Evolutionary conservation across 257 asterid genomes (phyloP).

Genomic region (Primulina huaijiensis): DNA sequence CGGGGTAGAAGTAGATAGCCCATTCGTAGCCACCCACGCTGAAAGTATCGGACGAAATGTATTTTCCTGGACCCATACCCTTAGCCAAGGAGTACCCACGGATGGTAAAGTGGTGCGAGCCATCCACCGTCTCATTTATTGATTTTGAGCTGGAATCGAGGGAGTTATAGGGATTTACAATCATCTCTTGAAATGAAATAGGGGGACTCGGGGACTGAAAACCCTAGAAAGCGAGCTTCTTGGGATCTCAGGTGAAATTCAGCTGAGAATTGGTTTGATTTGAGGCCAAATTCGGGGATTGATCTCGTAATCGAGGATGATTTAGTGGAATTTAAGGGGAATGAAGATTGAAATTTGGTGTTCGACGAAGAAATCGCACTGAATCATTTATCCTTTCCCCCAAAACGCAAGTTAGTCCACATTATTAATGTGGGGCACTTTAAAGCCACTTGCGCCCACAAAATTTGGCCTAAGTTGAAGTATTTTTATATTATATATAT

Average conservation of each 20-base stretch:
- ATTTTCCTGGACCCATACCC: slow-evolving; percentile 82
- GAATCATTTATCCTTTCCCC: not conserved
- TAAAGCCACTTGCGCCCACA: no score
- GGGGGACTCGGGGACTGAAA: slow-evolving; percentile 12
- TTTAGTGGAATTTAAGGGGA: not conserved
- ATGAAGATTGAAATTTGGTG: not conserved
- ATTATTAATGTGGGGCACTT: not conserved
- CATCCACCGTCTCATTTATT: slow-evolving; percentile 78
- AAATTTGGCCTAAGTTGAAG: no score
- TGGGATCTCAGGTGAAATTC: not conserved
- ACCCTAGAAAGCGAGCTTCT: slow-evolving; percentile 28
- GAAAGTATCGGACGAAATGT: slow-evolving; percentile 69
- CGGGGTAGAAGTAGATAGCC: slow-evolving; percentile 88
- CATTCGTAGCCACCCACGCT: slow-evolving; percentile 78
- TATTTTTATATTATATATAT: no score
- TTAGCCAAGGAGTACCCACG: slow-evolving; percentile 83
- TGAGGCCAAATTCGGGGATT: not conserved
- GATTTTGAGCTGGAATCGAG: slow-evolving; percentile 61
- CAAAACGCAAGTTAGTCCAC: not conserved
- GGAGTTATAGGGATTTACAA: slow-evolving; percentile 33
- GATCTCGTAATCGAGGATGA: not conserved
- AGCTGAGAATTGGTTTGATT: not conserved
- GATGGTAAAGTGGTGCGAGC: slow-evolving; percentile 77
- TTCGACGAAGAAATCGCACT: not conserved
- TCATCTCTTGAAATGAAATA: slow-evolving; percentile 41